Evolutionary conservation across 2,329 filamentous ascomycete species (phyloP), one percentile per base, ranked within the genome.

Genomic region (Thielaviopsis euricoi): DNA sequence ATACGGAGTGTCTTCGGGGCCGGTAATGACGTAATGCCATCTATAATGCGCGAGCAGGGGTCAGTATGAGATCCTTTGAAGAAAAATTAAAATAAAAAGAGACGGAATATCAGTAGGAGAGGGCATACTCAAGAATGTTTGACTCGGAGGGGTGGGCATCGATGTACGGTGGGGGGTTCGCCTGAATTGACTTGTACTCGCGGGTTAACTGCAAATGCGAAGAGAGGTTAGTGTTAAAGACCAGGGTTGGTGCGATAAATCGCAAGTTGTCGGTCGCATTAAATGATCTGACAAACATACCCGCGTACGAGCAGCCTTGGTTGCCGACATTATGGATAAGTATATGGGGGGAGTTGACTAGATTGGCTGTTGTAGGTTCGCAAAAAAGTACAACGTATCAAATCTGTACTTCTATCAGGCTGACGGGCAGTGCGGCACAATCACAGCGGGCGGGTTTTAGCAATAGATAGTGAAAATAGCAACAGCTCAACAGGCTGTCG

Each of bases 21-120:
- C 93, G 43, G 90, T 96, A 64, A 97, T 86, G 67, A 96, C 87
- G 73, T 94, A 95, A 73, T 95, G 89, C 89, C 89, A 95, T 73
- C 85, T 87, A 66, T 33, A 33, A 33, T 33, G 29, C 29, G 21
- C 25, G 37, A 55, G 51, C 55, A 55, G 61, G 56, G 62, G 59
- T 52, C 51, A 23, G 61, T 66, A 52, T 52, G 7, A 25, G 43
- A 55, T 55, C n/a, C 56, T 56, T 65, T 43, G 63, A 62, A 17
- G 22, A 22, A 6, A 6, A 33, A 37, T 4, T 49, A 25, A 6
- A 22, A 21, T 2, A 15, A 37, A 13, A 21, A 10, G n/a, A n/a
- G n/a, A 29, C 46, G 50, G 21, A 56, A 12, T 19, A 43, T 21
- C 48, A 33, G 13, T 46, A 52, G 37, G 59, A n/a, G 59, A n/a